Base-by-base conservation (phyloP, 768 basidiomycete genomes). In the Gautieria morchelliformis region DNA sequence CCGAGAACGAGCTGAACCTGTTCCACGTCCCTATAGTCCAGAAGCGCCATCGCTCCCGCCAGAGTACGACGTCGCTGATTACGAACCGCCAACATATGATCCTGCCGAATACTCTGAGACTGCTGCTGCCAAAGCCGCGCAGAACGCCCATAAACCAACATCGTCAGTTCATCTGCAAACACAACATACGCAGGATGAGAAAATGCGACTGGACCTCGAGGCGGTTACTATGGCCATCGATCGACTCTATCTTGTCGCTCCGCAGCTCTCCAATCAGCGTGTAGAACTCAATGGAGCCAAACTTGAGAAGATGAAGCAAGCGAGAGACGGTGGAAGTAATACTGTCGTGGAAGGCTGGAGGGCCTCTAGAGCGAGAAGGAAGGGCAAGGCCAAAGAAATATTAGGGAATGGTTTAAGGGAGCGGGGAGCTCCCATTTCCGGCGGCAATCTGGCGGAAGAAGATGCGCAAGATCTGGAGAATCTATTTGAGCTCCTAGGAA, bases 251-350 rank as follows among this genome's bases (percentile, higher is more conserved):
- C 69, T 80, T 8, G 88, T 86, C 32, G 83, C 92, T 0, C 94
- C 95, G 0, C 93, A 95, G 67, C 70, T 97, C 42, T 82, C 87
- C 59, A 87, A 94, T 66, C 95, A 99, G 69, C 83, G 96, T 0
- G 92, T 89, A n/a, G 93, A 94, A 67, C 79, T 95, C 46, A 85
- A 85, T 64, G 77, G 77, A 5, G 72, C 80, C 24, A 88, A 90
- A 65, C 63, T 84, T 14, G 78, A 79, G 12, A 79, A 91, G 69
- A 79, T 92, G 74, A 87, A 90, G 69, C 78, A 78, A 45, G 90
- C 88, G 5, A 72, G 80, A 7, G 45, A 71, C 70, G 54, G 72
- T 75, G 42, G 58, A 32, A 49, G 32, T 27, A 33, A 42, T n/a
- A 14, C 30, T 50, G 4, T 30, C 35, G 14, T 39, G 33, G 56